Base-by-base conservation (phyloP, 345 rosid species). In the Trapa bicornis region DNA sequence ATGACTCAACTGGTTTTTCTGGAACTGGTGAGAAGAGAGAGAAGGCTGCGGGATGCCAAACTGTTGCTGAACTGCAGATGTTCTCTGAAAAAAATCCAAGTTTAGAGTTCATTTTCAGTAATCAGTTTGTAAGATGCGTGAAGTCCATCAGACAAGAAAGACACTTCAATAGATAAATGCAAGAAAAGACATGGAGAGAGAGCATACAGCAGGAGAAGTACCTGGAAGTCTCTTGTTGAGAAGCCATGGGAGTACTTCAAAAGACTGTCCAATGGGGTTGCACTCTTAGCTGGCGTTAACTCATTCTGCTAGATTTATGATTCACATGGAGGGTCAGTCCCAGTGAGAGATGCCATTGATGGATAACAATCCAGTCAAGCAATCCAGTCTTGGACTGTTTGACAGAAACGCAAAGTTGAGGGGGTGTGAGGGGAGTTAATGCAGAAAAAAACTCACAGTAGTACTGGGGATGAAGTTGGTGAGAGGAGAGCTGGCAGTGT, bases 401-500 rank as follows among this genome's bases (percentile, higher is more conserved):
- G 5, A 13, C 16, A 13, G 16, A 50, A 16, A 9, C 0, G 47
- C 6, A 45, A 45, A 9, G 12, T 15, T 50, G 22, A 50, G 22
- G 56, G 29, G 22, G 22, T 1, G 3, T 14, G n/a, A 14, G n/a
- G n/a, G 10, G 4, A 50, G 29, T 22, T 22, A 50, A 1, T 15
- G 22, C 17, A 14, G 56, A 15, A 47, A 22, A 22, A 60, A 22
- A 66, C 48, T 71, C 74, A 88, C 97, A 22, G 29, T 22, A 22
- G 29, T 22, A 83, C 77, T 79, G 75, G 83, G 68, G 72, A 68
- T 75, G 70, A 76, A 80, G 74, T 70, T 80, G 79, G 82, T 61
- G 64, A 82, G 74, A 29, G 91, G 86, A 76, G 98, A 92, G 75
- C 94, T 92, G 56, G 98, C 98, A 54, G 97, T 89, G 71, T 92